phyloP scores from a whole-genome alignment of 495 filamentous ascomycete genomes.

The Acidiella bohemica region DNA sequence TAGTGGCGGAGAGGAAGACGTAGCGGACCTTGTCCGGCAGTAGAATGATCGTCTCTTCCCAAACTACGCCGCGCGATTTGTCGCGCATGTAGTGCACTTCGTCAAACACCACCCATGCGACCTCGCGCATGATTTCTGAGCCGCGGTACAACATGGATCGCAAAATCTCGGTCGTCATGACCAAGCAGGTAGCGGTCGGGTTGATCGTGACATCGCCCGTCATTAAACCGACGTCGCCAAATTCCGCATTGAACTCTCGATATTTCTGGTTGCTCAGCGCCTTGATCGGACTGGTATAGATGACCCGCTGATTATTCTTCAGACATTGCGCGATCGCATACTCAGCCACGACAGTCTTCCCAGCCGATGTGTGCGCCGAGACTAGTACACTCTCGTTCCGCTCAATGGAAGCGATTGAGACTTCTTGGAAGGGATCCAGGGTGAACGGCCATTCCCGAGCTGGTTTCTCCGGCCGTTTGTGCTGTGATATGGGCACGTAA shows the following conservation, averaged over 20 bases:
- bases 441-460: conserved; percentile 76
- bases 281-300: conserved; percentile 98
- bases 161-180: conserved; percentile 99
- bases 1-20: conserved; percentile 96
- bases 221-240: conserved; percentile 96
- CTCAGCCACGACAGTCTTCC: conserved; percentile 95
- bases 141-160: conserved; percentile 96
- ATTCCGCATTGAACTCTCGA: conserved; percentile 85
- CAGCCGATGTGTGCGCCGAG: conserved; percentile 92
- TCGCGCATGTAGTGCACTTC: conserved; percentile 98
- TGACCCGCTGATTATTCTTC: conserved; percentile 92
- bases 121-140: conserved; percentile 98
- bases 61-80: conserved; percentile 84
- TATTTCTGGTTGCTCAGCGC: conserved; percentile 98
- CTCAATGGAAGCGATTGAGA: conserved; percentile 86
- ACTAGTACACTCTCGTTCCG: conserved; percentile 91
- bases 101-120: conserved; percentile 94
- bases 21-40: conserved; percentile 96
- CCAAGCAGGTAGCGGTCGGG: conserved; percentile 89
- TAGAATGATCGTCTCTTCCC: conserved; percentile 97
- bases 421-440: conserved; percentile 91
- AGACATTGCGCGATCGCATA: conserved; percentile 97
- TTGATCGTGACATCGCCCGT: conserved; percentile 99
- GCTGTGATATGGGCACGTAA: conserved; percentile 82
- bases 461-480: conserved; percentile 71